Conservation (phyloP, 1,284 basidiomycete species). For the Cutaneotrichosporon mucoides region DNA sequence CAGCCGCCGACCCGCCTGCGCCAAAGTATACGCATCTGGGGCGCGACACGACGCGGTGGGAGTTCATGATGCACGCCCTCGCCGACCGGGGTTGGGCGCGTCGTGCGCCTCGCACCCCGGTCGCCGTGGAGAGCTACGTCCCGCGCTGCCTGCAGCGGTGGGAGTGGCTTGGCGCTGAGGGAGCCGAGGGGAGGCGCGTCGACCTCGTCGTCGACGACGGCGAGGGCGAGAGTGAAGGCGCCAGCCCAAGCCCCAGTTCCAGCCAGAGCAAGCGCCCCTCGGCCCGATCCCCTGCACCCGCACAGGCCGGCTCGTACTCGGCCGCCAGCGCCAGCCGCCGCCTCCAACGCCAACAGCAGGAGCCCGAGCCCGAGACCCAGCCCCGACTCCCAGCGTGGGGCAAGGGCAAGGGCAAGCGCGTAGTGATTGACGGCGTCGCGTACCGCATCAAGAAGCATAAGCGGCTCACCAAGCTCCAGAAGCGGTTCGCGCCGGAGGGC, state of each 20-base stretch:
- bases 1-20: not conserved
- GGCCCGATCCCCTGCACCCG: too few species aligned
- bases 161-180: not conserved
- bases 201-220: not conserved
- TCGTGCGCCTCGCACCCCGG: not conserved
- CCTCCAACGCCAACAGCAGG: too few species aligned
- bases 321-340: too few species aligned
- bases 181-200: not conserved
- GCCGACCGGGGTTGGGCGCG: slow-evolving; percentile 8
- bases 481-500: too few species aligned
- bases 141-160: not conserved
- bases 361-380: too few species aligned
- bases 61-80: slow-evolving; percentile 1
- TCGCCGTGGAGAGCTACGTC: not conserved
- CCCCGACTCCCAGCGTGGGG: too few species aligned
- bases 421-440: not conserved
- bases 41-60: slow-evolving; percentile 5
- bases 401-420: too few species aligned
- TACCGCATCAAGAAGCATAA: not conserved
- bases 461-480: not conserved
- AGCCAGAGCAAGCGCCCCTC: too few species aligned
- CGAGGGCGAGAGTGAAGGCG: not conserved
- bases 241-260: too few species aligned
- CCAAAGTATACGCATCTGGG: slow-evolving; percentile 7
- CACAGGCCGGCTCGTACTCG: too few species aligned